Base-by-base conservation (phyloP, 1,284 basidiomycete genomes). In the Heterobasidion occidentale region DNA sequence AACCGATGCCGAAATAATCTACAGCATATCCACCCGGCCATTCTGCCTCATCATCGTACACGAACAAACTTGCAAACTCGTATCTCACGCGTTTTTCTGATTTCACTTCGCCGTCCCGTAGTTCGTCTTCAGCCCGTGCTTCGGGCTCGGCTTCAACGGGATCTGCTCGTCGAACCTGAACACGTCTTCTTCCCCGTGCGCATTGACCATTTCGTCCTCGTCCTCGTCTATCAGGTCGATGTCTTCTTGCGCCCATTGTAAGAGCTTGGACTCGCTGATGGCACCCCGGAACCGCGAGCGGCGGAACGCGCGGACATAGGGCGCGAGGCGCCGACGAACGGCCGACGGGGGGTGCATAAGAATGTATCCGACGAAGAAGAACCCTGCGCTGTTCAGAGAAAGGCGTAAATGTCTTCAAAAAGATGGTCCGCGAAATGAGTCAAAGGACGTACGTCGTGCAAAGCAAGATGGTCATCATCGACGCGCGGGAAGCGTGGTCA, bases 221-320 rank as follows among this genome's bases (percentile, higher is more conserved):
- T 65, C 69, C 54, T 72, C 71, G 35, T 62, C 63, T 9, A 63
- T 64, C 5, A 62, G 63, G 17, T 69, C 57, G 51, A 58, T 38
- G 53, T 72, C 71, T 61, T 73, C 71, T 52, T 68, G 57, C 42
- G 68, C 69, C 71, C 72, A 72, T 33, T 67, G 67, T 52, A 73
- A 58, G 11, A 72, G 67, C 46, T 68, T 65, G 42, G 59, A 53
- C 60, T 73, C 70, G 36, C 69, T 66, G 4, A 69, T 53, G 7
- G 55, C 49, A n/a, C 52, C 68, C 44, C 68, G 67, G 60, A 66
- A 71, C 38, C 65, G 65, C 47, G 63, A 53, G 27, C 69, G 54
- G 12, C 56, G 58, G 54, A 59, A 44, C 14, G 17, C 59, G 56
- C 47, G 66, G 63, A 70, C 53, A 56, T 58, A 64, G 27, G 58